These are phyloP conservation scores for Paramecium bursaria DNA, from an alignment of 73 alveolate species.

Conservation along the genomic window DNA sequence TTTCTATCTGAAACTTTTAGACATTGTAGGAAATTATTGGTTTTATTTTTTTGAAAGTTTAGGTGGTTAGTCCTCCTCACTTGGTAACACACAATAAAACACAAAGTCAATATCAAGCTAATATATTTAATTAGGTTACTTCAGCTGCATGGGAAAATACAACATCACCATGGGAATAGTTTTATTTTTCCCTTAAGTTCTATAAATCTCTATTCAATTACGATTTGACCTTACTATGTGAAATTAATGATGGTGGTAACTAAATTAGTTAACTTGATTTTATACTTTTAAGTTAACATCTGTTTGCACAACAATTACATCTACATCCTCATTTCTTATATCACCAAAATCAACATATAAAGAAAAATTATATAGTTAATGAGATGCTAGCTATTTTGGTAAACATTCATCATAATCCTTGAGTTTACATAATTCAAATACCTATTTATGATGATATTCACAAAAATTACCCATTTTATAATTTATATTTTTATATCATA, in stretches of 20 bases:
- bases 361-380: constrained; percentile 1
- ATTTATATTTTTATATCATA: too few relatives aligned
- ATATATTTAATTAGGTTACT: not conserved
- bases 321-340: constrained; percentile 49
- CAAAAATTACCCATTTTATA: too few relatives aligned
- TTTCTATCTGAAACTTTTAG: constrained; percentile 6
- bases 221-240: not conserved
- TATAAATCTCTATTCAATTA: not conserved
- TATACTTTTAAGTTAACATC: constrained; percentile 28
- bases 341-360: constrained; percentile 45
- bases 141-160: constrained; percentile 52
- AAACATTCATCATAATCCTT: too few relatives aligned
- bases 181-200: not conserved
- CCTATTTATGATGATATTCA: too few relatives aligned
- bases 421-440: too few relatives aligned
- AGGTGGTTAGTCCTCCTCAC: constrained; percentile 35
- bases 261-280: not conserved
- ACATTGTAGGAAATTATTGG: constrained; percentile 1
- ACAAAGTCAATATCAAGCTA: constrained; percentile 49
- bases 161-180: constrained; percentile 13
- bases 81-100: constrained; percentile 41
- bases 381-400: constrained; percentile 32
- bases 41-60: not conserved
- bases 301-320: constrained; percentile 31
- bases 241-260: not conserved